These are phyloP conservation scores for Backusella circina DNA, from an alignment of 192 early-diverging fungal species.

Conservation along the genomic window DNA sequence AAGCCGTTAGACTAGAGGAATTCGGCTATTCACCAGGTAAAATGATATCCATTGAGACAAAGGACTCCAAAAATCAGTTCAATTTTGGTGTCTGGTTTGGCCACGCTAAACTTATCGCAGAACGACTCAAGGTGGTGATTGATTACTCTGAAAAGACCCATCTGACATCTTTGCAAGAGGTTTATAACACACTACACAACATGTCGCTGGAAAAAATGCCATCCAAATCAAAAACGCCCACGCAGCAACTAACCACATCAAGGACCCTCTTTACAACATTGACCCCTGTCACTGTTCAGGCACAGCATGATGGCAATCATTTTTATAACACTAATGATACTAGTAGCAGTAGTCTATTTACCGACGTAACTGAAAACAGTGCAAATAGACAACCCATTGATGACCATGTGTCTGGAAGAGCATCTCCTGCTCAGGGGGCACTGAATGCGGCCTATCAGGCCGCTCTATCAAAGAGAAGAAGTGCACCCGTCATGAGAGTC, in stretches of 20 bases:
- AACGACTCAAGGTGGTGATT: constrained; percentile 13
- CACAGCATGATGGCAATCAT: neutral
- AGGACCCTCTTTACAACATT: constrained; percentile 12
- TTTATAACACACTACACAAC: neutral
- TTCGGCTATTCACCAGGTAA: constrained; percentile 8
- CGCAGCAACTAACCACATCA: constrained; percentile 10
- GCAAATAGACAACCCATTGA: neutral
- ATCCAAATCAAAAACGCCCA: constrained; percentile 2
- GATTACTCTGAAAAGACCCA: constrained; percentile 6
- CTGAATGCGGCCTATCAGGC: constrained; percentile 6
- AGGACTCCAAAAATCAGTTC: neutral
- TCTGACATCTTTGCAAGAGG: constrained; percentile 8
- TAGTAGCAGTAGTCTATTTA: neutral
- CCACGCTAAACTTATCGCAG: constrained; percentile 10
- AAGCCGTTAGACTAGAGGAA: constrained; percentile 26
- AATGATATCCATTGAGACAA: constrained; percentile 8
- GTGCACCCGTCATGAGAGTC: neutral
- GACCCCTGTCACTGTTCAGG: constrained; percentile 18
- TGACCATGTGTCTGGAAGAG: neutral
- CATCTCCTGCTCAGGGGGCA: constrained; percentile 20
- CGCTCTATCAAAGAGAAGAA: neutral
- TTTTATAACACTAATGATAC: neutral
- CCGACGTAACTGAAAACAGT: neutral
- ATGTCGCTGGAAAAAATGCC: neutral
- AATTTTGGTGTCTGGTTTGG: constrained; percentile 22